Conservation (phyloP, 2,329 filamentous ascomycete species). For the Sarocladium brachiariae region DNA sequence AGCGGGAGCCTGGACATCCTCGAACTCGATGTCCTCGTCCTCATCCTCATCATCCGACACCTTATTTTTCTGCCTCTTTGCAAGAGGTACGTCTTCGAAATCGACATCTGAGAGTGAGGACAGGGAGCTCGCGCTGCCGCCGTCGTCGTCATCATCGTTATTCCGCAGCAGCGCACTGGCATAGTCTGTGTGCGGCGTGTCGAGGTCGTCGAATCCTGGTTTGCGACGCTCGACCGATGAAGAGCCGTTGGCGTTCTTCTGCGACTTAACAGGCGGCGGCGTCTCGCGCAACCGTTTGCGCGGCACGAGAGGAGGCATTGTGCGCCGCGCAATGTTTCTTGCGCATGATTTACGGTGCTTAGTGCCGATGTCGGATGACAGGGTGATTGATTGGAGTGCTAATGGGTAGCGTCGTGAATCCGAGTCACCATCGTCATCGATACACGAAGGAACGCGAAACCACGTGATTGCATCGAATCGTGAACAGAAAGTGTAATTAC, state of each 20-base stretch:
- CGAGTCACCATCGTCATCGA: slow-evolving; percentile 20
- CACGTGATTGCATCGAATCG: slow-evolving; percentile 18
- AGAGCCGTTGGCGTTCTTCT: slow-evolving; percentile 16
- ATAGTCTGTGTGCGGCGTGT: slow-evolving; percentile 39
- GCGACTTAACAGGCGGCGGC: slow-evolving; percentile 22
- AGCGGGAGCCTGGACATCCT: slow-evolving; percentile 58
- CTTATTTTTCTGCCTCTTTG: slow-evolving; percentile 33
- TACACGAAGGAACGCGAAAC: slow-evolving; percentile 20
- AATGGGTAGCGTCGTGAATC: slow-evolving; percentile 7
- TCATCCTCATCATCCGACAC: slow-evolving; percentile 19
- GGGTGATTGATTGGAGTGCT: neutral
- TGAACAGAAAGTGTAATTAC: neutral
- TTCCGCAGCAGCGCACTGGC: slow-evolving; percentile 35
- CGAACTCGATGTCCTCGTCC: slow-evolving; percentile 45
- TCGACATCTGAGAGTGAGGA: slow-evolving; percentile 51
- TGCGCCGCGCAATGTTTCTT: slow-evolving; percentile 10
- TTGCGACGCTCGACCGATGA: slow-evolving; percentile 33
- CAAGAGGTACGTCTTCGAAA: slow-evolving; percentile 39
- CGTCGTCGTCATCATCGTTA: slow-evolving; percentile 37
- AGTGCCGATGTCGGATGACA: neutral
- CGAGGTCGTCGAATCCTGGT: slow-evolving; percentile 54
- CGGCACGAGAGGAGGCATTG: slow-evolving; percentile 62
- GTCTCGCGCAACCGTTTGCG: slow-evolving; percentile 57
- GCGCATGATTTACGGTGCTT: neutral
- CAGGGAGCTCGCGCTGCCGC: slow-evolving; percentile 40